These are phyloP conservation scores for Colletotrichum zoysiae DNA, from an alignment of 2,329 filamentous ascomycete species.

Conservation along the genomic window DNA sequence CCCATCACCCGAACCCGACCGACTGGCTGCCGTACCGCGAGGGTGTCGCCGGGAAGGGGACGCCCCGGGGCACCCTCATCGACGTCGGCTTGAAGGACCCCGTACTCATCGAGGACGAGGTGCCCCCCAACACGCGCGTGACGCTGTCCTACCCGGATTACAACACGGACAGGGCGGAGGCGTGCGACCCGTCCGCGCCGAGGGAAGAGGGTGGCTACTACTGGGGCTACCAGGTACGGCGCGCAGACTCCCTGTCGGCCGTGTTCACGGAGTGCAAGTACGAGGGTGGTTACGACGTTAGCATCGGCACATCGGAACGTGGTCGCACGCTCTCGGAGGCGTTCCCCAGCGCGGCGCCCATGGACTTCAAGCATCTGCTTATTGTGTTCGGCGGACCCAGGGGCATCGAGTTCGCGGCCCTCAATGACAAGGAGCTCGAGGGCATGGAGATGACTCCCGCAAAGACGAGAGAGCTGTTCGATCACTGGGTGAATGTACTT, in stretches of 20 bases:
- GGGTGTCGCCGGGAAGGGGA: conserved; percentile 72
- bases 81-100: conserved; percentile 69
- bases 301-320: conserved; percentile 86
- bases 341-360: conserved; percentile 58
- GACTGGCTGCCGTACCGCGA: conserved; percentile 87
- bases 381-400: conserved; percentile 85
- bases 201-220: conserved; percentile 84
- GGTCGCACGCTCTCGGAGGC: conserved; percentile 65
- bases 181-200: conserved; percentile 76
- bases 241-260: conserved; percentile 73
- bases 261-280: conserved; percentile 84
- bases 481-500: conserved; percentile 85
- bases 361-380: conserved; percentile 77
- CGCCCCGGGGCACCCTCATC: conserved; percentile 64
- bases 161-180: conserved; percentile 63
- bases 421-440: conserved; percentile 67
- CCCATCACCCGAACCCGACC: conserved; percentile 80
- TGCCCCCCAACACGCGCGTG: conserved; percentile 79
- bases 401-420: conserved; percentile 81
- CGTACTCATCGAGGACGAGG: conserved; percentile 67
- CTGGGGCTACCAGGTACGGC: conserved; percentile 84
- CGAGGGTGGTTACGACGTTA: conserved; percentile 84
- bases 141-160: conserved; percentile 75
- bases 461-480: conserved; percentile 78
- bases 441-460: conserved; percentile 71